Evolutionary conservation across 768 basidiomycete genomes (phyloP), one percentile per base, ranked within the genome.

Genomic region (Rhizopogon vesiculosus): DNA sequence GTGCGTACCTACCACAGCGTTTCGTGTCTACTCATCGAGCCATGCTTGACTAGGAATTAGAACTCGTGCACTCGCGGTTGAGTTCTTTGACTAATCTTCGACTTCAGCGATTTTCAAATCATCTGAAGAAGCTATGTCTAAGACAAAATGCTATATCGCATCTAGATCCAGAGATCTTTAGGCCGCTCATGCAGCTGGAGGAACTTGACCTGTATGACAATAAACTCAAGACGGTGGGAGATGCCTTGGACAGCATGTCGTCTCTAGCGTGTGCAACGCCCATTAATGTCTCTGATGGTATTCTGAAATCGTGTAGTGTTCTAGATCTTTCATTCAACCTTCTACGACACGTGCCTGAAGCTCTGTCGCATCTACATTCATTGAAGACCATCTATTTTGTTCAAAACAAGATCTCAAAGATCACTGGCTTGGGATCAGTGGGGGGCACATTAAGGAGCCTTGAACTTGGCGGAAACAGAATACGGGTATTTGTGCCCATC

Each of bases 161-260:
- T 28, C 78, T 97, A 44, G 84, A 94, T 59, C 82, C 89, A 4
- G 80, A 81, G 15, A 82, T 86, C 9, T 92, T 96, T 62, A 74
- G 75, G 31, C 72, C 78, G 33, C 70, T 98, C 54, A 78, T 67
- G 12, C 77, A 82, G 44, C 72, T 99, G 38, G 90, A 93, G 65
- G 97, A 98, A 59, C 71, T 98, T 56, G 97, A 99, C 72, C 63
- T 98, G 59, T 99, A 98, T 67, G 97, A 99, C 70, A 99, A 99
- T 74, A 87, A 92, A 68, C 69, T 99, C 60, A 95, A 91, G 72
- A 72, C 75, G 49, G 68, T 91, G 18, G 88, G 82, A 0, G 74
- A 83, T 57, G 86, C 89, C 0, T 64, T 98, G 52, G 77, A 86
- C 56, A 75, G 75, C 35, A 64, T 85, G 42, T 67, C 69, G 5